Base-by-base conservation (phyloP, 176 grass and related monocot species). In the Carex kokanica region DNA sequence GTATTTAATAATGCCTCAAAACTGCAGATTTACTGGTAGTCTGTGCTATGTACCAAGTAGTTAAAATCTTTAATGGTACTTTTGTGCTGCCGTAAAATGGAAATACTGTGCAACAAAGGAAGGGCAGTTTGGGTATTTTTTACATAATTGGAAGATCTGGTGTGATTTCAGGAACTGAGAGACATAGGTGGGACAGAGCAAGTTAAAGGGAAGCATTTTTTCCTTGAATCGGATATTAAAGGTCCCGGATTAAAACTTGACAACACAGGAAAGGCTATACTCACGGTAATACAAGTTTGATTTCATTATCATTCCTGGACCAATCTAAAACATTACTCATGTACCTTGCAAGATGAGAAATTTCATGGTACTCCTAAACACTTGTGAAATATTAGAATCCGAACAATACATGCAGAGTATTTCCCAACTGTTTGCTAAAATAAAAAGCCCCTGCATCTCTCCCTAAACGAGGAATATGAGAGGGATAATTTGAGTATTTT, bases 161-260 rank as follows among this genome's bases (percentile, higher is more conserved):
- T 74, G 80, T 85, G 20, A 85, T 47, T 88, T 82, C 80, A 98
- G 95, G 94, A 92, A 86, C 80, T 98, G 59, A 91, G 92, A 84
- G 92, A 98, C 61, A 88, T 98, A 75, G 87, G 84, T 29, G 64
- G 34, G 12, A 81, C 78, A 54, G 91, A 88, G 54, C 57, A 84
- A 87, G 84, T 90, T 8, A 98, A 95, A 80, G 95, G 95, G 49
- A 98, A 91, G n/a, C 89, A 93, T 85, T 98, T 98, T 85, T 95
- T 98, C 86, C 80, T 98, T 63, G 95, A 98, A 93, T 64, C 70
- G 18, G 95, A 98, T 83, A 93, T 98, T 71, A 98, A 93, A 81
- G 95, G 92, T 13, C 92, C 95, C 49, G 92, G 92, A 71, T 72
- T 98, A 79, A 98, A 95, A 90, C 95, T 95, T 82, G 95, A 98